phyloP scores from a whole-genome alignment of 257 asterid species.

The Ballota nigra region DNA sequence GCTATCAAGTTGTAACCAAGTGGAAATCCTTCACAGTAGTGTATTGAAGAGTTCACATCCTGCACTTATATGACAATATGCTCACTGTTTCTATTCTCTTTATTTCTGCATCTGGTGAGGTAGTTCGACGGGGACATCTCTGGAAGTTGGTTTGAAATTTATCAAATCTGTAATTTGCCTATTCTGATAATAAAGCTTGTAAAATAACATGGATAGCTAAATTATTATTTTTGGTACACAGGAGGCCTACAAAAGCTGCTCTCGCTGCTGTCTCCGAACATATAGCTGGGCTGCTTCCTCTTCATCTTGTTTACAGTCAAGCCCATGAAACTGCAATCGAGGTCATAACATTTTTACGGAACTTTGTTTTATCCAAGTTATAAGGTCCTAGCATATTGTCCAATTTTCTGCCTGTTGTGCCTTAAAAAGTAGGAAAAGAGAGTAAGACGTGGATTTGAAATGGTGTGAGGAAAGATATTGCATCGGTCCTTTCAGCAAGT shows the following conservation, averaged over 20 bases:
- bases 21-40: neutral
- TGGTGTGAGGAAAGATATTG: neutral
- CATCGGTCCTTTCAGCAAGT: slow-evolving; percentile 3
- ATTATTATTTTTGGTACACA: slow-evolving; percentile 34
- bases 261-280: slow-evolving; percentile 92
- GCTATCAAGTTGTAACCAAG: slow-evolving; percentile 2
- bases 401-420: neutral
- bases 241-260: slow-evolving; percentile 97
- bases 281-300: slow-evolving; percentile 94
- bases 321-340: slow-evolving; percentile 96
- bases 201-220: slow-evolving; percentile 19
- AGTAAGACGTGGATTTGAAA: neutral
- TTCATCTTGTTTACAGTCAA: slow-evolving; percentile 93
- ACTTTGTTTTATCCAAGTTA: slow-evolving; percentile 2
- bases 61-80: neutral
- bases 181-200: slow-evolving; percentile 16
- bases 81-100: neutral
- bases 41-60: neutral
- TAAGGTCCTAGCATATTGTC: slow-evolving; percentile 17
- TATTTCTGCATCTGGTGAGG: neutral
- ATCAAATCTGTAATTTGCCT: neutral
- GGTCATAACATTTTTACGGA: slow-evolving; percentile 40
- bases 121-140: neutral
- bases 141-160: slow-evolving; percentile 18
- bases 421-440: neutral